Evolutionary conservation across 495 filamentous ascomycete genomes (phyloP), one percentile per base, ranked within the genome.

Genomic region (Evernia prunastri): DNA sequence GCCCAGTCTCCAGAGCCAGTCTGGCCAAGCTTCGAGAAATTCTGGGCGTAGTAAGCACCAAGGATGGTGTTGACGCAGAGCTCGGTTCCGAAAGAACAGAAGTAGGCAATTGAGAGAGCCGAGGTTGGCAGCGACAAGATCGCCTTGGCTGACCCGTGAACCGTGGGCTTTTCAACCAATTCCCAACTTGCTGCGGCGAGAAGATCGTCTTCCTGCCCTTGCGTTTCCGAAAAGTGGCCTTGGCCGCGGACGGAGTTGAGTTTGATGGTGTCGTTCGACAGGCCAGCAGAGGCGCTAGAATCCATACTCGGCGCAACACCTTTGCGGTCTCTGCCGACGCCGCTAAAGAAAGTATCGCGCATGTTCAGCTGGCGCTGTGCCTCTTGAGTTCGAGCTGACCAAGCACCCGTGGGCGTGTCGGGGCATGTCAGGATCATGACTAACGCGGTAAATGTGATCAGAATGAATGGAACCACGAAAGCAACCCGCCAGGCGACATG

Each of bases 41-140:
- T 89, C 61, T 85, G 79, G 49, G 79, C 70, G 74, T 95, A 96
- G 81, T 91, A 95, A 3, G 86, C 74, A 43, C 87, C 85, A 5
- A 96, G 84, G 59, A 92, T 82, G 20, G 86, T 82, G 80, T 96
- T 92, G 75, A 96, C 87, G 67, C 91, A 84, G 15, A 96, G 84
- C 72, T 96, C 91, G 23, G 83, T 84, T 54, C 91, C 91, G 68
- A 96, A 96, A 11, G 88, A 87, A 77, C 89, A 93, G 69, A 87
- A 83, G 73, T 96, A 96, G 17, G 82, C 82, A 17, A 82, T 72
- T 18, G 86, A 77, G 47, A 91, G 83, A 62, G 86, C 81, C 56
- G 86, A 68, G 15, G 85, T 87, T 64, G 90, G 86, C 5, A 84
- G 79, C 25, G 84, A 88, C 71, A 84, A 76, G 35, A 85, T 72